Evolutionary conservation across 2,329 filamentous ascomycete species (phyloP).

Genomic region (Ophiocordyceps camponoti-rufipedis): DNA sequence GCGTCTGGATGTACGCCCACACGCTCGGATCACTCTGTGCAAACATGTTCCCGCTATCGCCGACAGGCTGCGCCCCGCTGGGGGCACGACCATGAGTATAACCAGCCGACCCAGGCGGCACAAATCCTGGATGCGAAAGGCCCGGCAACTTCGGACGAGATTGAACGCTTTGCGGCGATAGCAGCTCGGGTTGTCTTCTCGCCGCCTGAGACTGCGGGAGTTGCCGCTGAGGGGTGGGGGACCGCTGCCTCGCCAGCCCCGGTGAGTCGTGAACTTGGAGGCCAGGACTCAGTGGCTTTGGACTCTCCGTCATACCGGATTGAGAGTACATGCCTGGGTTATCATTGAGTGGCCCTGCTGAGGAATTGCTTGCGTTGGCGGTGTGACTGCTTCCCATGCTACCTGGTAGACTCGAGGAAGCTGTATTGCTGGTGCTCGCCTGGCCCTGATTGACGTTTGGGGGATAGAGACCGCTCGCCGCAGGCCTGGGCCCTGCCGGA

Average conservation of each 20-base stretch:
- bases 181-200: constrained; percentile 35
- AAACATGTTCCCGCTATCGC: constrained; percentile 50
- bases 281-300: constrained; percentile 63
- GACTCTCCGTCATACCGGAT: constrained; percentile 65
- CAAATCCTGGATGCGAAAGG: constrained; percentile 17
- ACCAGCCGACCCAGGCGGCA: constrained; percentile 11
- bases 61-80: constrained; percentile 32
- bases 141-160: constrained; percentile 19
- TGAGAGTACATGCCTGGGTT: constrained; percentile 50
- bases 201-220: constrained; percentile 42
- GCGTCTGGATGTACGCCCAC: constrained; percentile 52
- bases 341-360: constrained; percentile 24
- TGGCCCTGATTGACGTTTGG: constrained; percentile 39
- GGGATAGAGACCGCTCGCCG: constrained; percentile 39
- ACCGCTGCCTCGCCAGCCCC: constrained; percentile 36
- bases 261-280: constrained; percentile 32
- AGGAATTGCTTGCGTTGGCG: constrained; percentile 29
- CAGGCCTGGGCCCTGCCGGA: constrained; percentile 38
- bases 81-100: constrained; percentile 18
- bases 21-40: constrained; percentile 41
- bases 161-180: constrained; percentile 31
- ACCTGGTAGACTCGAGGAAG: constrained; percentile 30
- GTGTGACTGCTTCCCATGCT: constrained; percentile 12
- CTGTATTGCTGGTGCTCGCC: constrained; percentile 30
- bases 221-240: constrained; percentile 46